Evolutionary conservation across 139 green algal genomes (phyloP), one percentile per base, ranked within the genome.

Genomic region (Asterochloris erici): DNA sequence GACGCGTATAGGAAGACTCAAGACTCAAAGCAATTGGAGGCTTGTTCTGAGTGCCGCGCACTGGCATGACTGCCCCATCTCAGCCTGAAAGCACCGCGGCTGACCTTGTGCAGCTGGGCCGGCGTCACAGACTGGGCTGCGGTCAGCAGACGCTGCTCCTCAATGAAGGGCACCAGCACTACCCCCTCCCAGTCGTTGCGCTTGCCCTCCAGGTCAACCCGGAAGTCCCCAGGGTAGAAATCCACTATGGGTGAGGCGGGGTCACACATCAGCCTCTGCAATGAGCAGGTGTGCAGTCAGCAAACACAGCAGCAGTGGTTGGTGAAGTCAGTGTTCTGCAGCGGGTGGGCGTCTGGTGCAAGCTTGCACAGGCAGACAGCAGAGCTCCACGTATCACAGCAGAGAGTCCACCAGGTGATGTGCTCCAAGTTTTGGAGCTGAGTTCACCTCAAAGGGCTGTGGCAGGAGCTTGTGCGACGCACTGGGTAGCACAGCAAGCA

Each of bases 181-280:
- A 97, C 84, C 28, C 90, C 95, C 89, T 98, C 95, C 95, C 95
- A 98, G 79, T 97, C 94, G 17, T 93, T 91, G 12, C 95, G 89
- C 88, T 98, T 98, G 68, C 95, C 95, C 89, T 98, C 95, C 86
- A 94, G 89, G 87, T 98, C 95, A 12, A 98, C 85, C 63, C 86
- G 27, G 79, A 97, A 96, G 47, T 93, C 84, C 0, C 76, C 75
- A 0, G 95, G 95, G 88, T 98, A 98, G 85, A 98, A 98, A 85
- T 97, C 92, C 0, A 88, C 27, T 74, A 98, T 95, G 81, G 95
- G 93, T 11, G 93, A 97, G n/a, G 79, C 29, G 9, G 88, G 81
- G 81, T 94, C 88, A 12, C 47, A 87, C 93, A 98, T 98, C 47
- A 98, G 89, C 54, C n/a, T 66, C 82, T 86, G 71, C 81, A 84